Evolutionary conservation across 441 rosid genomes (phyloP).

Genomic region (Croton setiger): DNA sequence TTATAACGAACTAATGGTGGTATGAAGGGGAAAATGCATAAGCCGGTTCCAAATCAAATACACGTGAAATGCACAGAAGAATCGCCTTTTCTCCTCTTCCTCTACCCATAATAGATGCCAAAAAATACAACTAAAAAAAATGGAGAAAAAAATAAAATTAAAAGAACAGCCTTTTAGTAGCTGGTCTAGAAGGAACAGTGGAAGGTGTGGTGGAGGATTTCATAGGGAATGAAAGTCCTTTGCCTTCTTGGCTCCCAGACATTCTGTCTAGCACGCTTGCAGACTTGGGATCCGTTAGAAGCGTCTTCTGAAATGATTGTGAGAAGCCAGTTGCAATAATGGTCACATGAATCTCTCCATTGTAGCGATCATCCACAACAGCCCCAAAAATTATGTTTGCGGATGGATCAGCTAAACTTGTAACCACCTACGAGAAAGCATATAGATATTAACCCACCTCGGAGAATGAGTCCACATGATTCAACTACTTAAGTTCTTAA

Average conservation of each 20-base stretch:
- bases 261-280: slow-evolving; percentile 54
- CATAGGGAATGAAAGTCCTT: slow-evolving; percentile 44
- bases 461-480: too few relatives aligned
- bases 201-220: slow-evolving; percentile 44
- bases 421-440: slow-evolving; percentile 62
- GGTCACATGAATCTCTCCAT: slow-evolving; percentile 96
- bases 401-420: slow-evolving; percentile 95
- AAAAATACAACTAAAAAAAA: slow-evolving; percentile 9
- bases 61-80: not conserved
- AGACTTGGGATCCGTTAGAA: slow-evolving; percentile 71
- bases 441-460: not conserved
- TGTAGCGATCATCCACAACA: slow-evolving; percentile 92
- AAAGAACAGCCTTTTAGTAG: slow-evolving; percentile 76
- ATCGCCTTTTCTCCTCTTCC: slow-evolving; percentile 3
- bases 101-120: slow-evolving; percentile 13
- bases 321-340: slow-evolving; percentile 97
- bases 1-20: not conserved
- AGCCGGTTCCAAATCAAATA: slow-evolving; percentile 9
- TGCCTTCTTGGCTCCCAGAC: slow-evolving; percentile 49
- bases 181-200: slow-evolving; percentile 46
- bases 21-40: not conserved
- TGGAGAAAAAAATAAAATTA: slow-evolving; percentile 27
- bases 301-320: slow-evolving; percentile 87
- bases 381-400: slow-evolving; percentile 99
- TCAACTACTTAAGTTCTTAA: too few relatives aligned